Evolutionary conservation across 2,329 filamentous ascomycete genomes (phyloP).

Genomic region (Whalleya microplaca): DNA sequence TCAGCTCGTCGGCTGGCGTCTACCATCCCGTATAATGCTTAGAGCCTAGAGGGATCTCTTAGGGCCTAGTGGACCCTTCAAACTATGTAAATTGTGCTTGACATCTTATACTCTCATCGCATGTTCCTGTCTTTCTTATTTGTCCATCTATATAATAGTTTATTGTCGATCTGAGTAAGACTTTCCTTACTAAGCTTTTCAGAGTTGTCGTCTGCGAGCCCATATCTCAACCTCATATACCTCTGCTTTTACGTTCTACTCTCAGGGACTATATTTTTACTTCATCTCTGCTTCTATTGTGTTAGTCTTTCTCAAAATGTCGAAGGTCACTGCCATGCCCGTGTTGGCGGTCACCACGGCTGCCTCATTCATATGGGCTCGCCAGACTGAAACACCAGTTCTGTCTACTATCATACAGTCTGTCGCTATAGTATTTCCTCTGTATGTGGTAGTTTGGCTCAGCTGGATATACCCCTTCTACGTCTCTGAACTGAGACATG

Average conservation of each 20-base stretch:
- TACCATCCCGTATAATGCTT: slow-evolving; percentile 1
- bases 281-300: neutral
- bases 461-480: slow-evolving; percentile 47
- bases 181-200: slow-evolving; percentile 2
- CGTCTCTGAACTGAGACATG: slow-evolving; percentile 45
- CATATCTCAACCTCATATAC: slow-evolving; percentile 20
- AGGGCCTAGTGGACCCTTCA: slow-evolving; percentile 11
- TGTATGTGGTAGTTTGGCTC: slow-evolving; percentile 40
- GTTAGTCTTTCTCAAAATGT: slow-evolving; percentile 16
- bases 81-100: slow-evolving; percentile 17
- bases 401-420: slow-evolving; percentile 20
- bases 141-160: slow-evolving; percentile 17
- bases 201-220: slow-evolving; percentile 1
- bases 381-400: slow-evolving; percentile 29
- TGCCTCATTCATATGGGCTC: slow-evolving; percentile 30
- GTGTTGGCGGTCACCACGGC: slow-evolving; percentile 31
- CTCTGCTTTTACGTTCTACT: slow-evolving; percentile 2
- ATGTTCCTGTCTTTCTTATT: slow-evolving; percentile 13
- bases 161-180: slow-evolving; percentile 18
- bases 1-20: slow-evolving; percentile 7
- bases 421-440: slow-evolving; percentile 25
- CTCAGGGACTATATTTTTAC: slow-evolving; percentile 1
- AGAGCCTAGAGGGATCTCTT: slow-evolving; percentile 3
- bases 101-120: slow-evolving; percentile 19
- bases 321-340: slow-evolving; percentile 29